These are phyloP conservation scores for Chytriomyces sp. DNA, from an alignment of 192 early-diverging fungal species.

Conservation along the genomic window DNA sequence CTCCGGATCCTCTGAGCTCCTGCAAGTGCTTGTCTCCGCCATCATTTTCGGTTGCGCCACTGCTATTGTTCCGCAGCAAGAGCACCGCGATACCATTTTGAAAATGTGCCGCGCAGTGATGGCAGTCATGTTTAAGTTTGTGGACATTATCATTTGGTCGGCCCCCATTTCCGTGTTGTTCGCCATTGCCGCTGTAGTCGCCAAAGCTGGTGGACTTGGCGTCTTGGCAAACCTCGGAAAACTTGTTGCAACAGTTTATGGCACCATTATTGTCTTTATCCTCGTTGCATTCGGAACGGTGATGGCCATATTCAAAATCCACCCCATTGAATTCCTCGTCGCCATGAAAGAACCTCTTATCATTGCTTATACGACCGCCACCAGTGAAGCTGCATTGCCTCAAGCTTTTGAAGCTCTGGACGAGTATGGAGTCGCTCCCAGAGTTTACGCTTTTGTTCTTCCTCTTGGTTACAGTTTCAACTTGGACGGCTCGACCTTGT, in stretches of 20 bases:
- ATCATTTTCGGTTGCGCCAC: conserved; percentile 60
- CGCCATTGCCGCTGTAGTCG: conserved; percentile 63
- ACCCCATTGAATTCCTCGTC: conserved; percentile 54
- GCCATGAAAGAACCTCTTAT: conserved; percentile 63
- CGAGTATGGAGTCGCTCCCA: conserved; percentile 64
- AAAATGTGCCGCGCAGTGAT: conserved; percentile 58
- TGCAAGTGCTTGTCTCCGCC: conserved; percentile 67
- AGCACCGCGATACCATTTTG: conserved; percentile 48
- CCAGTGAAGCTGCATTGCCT: conserved; percentile 71
- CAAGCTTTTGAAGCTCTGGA: conserved; percentile 72
- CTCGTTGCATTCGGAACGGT: conserved; percentile 61
- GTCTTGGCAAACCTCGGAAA: conserved; percentile 63
- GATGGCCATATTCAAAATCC: conserved; percentile 55
- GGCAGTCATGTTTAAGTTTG: conserved; percentile 64
- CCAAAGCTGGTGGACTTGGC: conserved; percentile 54
- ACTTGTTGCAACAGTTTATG: conserved; percentile 67
- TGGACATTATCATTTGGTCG: conserved; percentile 31
- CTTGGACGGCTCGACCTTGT: conserved; percentile 75
- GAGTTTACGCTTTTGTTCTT: conserved; percentile 69
- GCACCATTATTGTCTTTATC: conserved; percentile 61
- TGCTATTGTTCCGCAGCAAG: conserved; percentile 36
- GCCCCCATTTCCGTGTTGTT: conserved; percentile 71
- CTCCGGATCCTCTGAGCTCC: conserved; percentile 40
- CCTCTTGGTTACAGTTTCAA: conserved; percentile 75
- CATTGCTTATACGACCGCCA: conserved; percentile 75